Base-by-base conservation (phyloP, 345 rosid species). In the Eutrema japonicum region DNA sequence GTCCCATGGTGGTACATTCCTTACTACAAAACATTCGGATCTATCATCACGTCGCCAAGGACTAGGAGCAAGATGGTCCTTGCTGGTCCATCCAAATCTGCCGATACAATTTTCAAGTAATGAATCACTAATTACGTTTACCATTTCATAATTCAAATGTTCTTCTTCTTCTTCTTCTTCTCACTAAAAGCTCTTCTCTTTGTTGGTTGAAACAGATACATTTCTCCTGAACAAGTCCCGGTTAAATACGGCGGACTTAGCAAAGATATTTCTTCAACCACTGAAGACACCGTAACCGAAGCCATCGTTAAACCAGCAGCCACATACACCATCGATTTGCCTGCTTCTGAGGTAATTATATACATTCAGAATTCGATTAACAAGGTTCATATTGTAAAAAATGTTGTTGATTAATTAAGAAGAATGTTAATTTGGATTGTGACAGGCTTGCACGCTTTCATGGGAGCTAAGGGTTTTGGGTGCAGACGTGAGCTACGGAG, bases 1-100 rank as follows among this genome's bases (percentile, higher is more conserved):
- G 98, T 94, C 12, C 97, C 97, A 8, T 94, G 98, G 98, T 94
- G 98, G 98, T 89, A 94, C 78, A 79, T 91, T 61, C 96, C 96
- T 3, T 91, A 85, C 75, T 81, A 91, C 75, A 83, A 77, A 14
- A 83, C 90, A 88, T 83, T 94, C 37, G 88, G 86, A 72, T 92
- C 97, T 5, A 91, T 94, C 53, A 55, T 76, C 75, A 74, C 92
- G 74, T 91, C 98, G 0, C 96, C 90, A 40, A 91, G 97, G 84
- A 91, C 98, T 27, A 91, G 88, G 75, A 91, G 93, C 87, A 94
- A 94, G 84, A 89, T 91, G 80, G 93, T 94, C 13, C 88, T 87
- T 75, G 90, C 91, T 7, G 82, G 98, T 68, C 95, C 95, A 62
- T 68, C 96, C 16, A 94, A 78, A 83, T 81, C 96, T 45, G 78